Conservation (phyloP, 2,329 filamentous ascomycete species). For the Xylariaceae sp. region DNA sequence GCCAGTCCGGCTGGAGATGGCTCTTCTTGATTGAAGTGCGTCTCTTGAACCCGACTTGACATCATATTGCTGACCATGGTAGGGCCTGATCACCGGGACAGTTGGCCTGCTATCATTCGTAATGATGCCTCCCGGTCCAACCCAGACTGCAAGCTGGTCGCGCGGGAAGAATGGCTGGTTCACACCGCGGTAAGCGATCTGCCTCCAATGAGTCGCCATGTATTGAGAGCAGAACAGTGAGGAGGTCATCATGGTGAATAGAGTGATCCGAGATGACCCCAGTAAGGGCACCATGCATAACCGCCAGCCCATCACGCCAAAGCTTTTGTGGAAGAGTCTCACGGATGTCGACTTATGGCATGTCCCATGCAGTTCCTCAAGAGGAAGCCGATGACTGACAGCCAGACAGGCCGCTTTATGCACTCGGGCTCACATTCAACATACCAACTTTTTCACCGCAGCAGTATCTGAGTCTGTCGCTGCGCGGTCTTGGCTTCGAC, state of each 20-base stretch:
- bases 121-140: conserved; percentile 43
- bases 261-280: conserved; percentile 51
- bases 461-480: conserved; percentile 47
- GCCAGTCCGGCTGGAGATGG: conserved; percentile 38
- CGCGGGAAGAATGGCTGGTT: conserved; percentile 50
- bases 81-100: conserved; percentile 23
- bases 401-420: conserved; percentile 19
- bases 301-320: conserved; percentile 45
- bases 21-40: conserved; percentile 48
- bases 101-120: conserved; percentile 47
- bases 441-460: conserved; percentile 43
- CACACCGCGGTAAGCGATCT: conserved; percentile 34
- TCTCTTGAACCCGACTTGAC: neutral
- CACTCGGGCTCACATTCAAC: conserved; percentile 41
- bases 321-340: conserved; percentile 41
- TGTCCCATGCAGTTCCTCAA: neutral
- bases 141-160: conserved; percentile 44
- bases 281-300: conserved; percentile 55
- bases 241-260: conserved; percentile 53
- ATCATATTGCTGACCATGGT: neutral
- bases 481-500: conserved; percentile 45
- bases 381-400: neutral
- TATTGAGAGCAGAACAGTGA: conserved; percentile 27
- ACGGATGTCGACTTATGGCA: conserved; percentile 50
- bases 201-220: no score